phyloP scores from a whole-genome alignment of 495 filamentous ascomycete genomes.

The Lentithecium fluviatile region DNA sequence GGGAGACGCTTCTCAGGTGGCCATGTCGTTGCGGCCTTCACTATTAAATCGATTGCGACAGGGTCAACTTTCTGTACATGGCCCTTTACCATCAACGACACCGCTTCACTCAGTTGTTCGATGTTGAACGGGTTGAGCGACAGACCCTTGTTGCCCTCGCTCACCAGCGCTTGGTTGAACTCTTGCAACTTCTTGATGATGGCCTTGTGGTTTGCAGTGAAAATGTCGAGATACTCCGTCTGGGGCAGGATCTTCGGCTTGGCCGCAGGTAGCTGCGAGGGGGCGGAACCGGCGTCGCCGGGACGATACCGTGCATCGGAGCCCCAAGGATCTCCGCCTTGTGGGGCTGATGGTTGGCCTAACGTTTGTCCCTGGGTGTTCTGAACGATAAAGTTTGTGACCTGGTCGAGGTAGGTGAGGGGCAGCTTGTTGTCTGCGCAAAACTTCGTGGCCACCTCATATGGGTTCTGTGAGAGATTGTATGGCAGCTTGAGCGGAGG shows the following conservation, averaged over 20 bases:
- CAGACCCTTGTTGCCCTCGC: constrained; percentile 67
- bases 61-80: constrained; percentile 42
- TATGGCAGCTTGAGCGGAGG: constrained; percentile 92
- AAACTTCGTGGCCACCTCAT: constrained; percentile 88
- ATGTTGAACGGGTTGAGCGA: constrained; percentile 72
- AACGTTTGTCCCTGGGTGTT: constrained; percentile 86
- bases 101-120: constrained; percentile 54
- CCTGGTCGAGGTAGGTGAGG: constrained; percentile 85
- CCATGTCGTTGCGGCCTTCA: constrained; percentile 73
- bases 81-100: constrained; percentile 52
- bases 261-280: constrained; percentile 37
- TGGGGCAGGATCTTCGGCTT: constrained; percentile 72
- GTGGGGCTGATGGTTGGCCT: constrained; percentile 51
- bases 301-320: constrained; percentile 75
- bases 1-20: constrained; percentile 74
- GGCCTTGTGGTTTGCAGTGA: constrained; percentile 58
- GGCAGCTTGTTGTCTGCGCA: constrained; percentile 88
- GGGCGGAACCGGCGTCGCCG: constrained; percentile 54
- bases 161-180: constrained; percentile 65
- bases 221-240: constrained; percentile 75
- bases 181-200: constrained; percentile 73
- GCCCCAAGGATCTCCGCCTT: constrained; percentile 70
- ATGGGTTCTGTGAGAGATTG: constrained; percentile 89
- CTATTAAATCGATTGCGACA: constrained; percentile 56
- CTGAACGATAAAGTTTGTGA: constrained; percentile 86